Evolutionary conservation across 1,284 basidiomycete genomes (phyloP), one percentile per base, ranked within the genome.

Genomic region (Ustilago vetiveriae): DNA sequence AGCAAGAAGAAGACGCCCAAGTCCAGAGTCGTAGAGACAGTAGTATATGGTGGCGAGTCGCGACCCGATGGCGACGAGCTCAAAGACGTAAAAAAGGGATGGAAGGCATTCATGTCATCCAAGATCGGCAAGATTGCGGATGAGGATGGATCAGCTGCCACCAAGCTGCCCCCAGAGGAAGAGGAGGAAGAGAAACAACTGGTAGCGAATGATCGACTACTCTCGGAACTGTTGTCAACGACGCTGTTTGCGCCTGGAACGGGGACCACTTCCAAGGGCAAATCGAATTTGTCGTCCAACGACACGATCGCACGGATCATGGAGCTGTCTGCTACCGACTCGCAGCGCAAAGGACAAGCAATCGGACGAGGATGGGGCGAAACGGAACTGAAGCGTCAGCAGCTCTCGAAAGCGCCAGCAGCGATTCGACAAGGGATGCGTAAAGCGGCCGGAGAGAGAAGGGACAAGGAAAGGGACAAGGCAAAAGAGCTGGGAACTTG

Each of bases 221-320:
- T 81, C 10, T 74, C 75, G 2, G 67, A 75, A 8, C 57, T 81
- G 27, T 69, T 81, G 2, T 77, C 76, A 3, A 80, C 79, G 10
- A 80, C 79, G 4, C 70, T 81, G 0, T 81, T 81, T 48, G 78
- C 79, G 14, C 79, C 76, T 2, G 78, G 75, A 16, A 54, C 60
- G 4, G 58, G 56, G 7, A 65, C n/a, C 23, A 65, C 62, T 3
- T 45, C 65, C 3, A 60, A 66, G 17, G 57, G 65, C 32, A 75
- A 75, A 45, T 64, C 65, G 19, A 72, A 76, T 21, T 52, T 74
- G 8, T 72, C 72, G 3, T 76, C 75, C 8, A 74, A 73, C 54
- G 78, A 76, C 32, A 78, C 74, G 7, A 58, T 80, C 6, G 74
- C 78, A 4, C 64, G 76, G 8, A 67, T 78, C 37, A 53, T 76